These are phyloP conservation scores for Sorghum bicolor DNA, from an alignment of 176 grass and related monocot species.

Conservation along the genomic window DNA sequence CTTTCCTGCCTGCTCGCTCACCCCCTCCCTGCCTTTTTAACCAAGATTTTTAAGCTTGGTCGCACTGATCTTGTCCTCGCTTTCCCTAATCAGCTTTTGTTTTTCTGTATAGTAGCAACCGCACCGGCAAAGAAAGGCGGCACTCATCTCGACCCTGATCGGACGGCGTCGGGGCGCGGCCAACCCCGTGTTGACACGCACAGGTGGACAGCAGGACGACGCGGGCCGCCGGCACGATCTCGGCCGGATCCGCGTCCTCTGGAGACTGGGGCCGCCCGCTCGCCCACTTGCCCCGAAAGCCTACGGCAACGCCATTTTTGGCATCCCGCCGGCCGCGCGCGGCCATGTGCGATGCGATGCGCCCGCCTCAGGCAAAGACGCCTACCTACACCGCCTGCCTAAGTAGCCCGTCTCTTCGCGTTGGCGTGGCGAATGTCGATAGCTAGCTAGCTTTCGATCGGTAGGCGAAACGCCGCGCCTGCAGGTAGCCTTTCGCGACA, in stretches of 20 bases:
- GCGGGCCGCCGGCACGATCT: slow-evolving; percentile 39
- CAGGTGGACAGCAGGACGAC: slow-evolving; percentile 21
- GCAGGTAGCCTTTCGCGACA: background rate
- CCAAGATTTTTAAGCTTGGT: slow-evolving; percentile 2
- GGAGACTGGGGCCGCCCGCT: slow-evolving; percentile 11
- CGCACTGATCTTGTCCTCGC: background rate
- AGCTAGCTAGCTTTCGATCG: background rate
- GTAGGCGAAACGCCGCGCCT: background rate
- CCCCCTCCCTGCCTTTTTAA: background rate
- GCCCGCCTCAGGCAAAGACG: background rate
- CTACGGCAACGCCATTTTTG: slow-evolving; percentile 49
- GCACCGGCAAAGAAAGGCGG: background rate
- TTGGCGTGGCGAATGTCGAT: no score
- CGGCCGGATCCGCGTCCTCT: slow-evolving; percentile 14
- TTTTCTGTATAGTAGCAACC: background rate
- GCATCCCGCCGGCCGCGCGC: slow-evolving; percentile 23
- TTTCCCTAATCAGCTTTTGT: background rate
- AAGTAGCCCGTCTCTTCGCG: background rate
- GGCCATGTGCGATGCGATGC: slow-evolving; percentile 22
- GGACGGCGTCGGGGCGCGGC: background rate
- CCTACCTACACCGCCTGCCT: background rate
- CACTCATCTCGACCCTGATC: slow-evolving; percentile 1
- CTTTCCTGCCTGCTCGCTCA: slow-evolving; percentile 1
- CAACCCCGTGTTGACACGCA: slow-evolving; percentile 41
- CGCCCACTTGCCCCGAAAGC: slow-evolving; percentile 27